phyloP scores from a whole-genome alignment of 2,329 filamentous ascomycete species.

The Claviceps lovelessii region DNA sequence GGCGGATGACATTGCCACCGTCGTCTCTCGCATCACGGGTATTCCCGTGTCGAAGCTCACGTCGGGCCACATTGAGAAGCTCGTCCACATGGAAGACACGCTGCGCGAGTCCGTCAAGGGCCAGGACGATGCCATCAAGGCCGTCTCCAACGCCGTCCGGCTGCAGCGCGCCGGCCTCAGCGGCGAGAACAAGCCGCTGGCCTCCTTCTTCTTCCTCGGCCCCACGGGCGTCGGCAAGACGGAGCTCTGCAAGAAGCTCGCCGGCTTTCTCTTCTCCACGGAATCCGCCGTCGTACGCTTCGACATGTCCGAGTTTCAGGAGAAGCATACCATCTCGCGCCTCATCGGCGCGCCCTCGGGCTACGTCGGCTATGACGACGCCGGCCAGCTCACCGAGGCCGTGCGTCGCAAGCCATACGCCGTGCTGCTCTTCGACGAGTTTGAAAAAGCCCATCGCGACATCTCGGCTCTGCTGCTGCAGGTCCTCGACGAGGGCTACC shows the following conservation, averaged over 20 bases:
- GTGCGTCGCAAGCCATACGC: constrained; percentile 91
- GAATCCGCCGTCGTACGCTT: constrained; percentile 84
- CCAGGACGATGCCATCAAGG: constrained; percentile 83
- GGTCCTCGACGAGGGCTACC: constrained; percentile 88
- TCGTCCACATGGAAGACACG: constrained; percentile 90
- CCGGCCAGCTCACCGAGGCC: constrained; percentile 88
- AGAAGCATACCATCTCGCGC: constrained; percentile 88
- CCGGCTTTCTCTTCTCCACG: constrained; percentile 82
- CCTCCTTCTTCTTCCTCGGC: constrained; percentile 94
- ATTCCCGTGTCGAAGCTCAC: constrained; percentile 90
- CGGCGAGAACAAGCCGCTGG: constrained; percentile 79
- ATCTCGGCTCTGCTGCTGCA: constrained; percentile 86
- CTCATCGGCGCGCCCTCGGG: constrained; percentile 87
- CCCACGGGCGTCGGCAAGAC: constrained; percentile 96
- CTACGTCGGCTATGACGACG: constrained; percentile 93
- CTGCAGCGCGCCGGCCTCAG: constrained; percentile 87
- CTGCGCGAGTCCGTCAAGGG: constrained; percentile 73
- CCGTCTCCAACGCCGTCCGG: constrained; percentile 83
- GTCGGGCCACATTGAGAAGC: constrained; percentile 82
- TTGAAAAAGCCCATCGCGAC: constrained; percentile 92
- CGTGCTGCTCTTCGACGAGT: constrained; percentile 89
- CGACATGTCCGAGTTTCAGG: constrained; percentile 96
- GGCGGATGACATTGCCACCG: constrained; percentile 80
- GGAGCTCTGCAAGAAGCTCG: constrained; percentile 91
- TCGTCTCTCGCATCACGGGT: constrained; percentile 81